These are phyloP conservation scores for Annulohypoxylon bovei DNA, from an alignment of 495 filamentous ascomycete genomes.

Conservation along the genomic window DNA sequence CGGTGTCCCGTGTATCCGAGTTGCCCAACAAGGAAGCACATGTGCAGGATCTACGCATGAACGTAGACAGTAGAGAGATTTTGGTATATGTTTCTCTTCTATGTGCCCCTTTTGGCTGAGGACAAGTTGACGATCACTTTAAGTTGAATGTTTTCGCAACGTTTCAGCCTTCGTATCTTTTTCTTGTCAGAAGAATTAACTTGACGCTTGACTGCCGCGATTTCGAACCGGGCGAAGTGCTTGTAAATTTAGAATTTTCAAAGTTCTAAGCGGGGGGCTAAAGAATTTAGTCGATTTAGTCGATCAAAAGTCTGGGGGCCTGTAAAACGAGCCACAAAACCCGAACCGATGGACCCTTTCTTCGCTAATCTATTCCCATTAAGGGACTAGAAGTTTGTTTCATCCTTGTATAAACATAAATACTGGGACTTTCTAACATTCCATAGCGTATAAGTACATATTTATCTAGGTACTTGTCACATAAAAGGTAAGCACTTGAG, in stretches of 20 bases:
- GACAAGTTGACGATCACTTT: not conserved
- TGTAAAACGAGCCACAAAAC: slow-evolving; percentile 3
- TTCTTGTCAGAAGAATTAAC: not conserved
- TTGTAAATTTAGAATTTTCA: not conserved
- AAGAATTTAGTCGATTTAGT: not conserved
- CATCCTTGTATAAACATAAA: slow-evolving; percentile 9
- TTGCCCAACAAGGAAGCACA: slow-evolving; percentile 10
- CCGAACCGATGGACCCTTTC: not conserved
- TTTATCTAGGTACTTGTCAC: not conserved
- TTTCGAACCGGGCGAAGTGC: not conserved
- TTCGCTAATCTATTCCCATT: slow-evolving; percentile 1
- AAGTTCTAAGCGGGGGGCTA: not conserved
- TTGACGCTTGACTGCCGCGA: not conserved
- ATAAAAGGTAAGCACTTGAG: not conserved
- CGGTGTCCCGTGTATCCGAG: not conserved
- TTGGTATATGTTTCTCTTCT: not conserved
- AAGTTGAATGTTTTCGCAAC: not conserved
- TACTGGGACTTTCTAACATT: not conserved
- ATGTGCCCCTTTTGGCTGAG: not conserved
- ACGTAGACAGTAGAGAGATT: not conserved
- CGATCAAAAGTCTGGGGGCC: not conserved
- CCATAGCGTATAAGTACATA: not conserved
- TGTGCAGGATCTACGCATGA: slow-evolving; percentile 17
- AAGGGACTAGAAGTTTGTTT: not conserved
- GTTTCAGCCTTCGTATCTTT: not conserved